Evolutionary conservation across 805 yeast genomes (phyloP), one percentile per base, ranked within the genome.

Genomic region (Ogataea paradorogensis): DNA sequence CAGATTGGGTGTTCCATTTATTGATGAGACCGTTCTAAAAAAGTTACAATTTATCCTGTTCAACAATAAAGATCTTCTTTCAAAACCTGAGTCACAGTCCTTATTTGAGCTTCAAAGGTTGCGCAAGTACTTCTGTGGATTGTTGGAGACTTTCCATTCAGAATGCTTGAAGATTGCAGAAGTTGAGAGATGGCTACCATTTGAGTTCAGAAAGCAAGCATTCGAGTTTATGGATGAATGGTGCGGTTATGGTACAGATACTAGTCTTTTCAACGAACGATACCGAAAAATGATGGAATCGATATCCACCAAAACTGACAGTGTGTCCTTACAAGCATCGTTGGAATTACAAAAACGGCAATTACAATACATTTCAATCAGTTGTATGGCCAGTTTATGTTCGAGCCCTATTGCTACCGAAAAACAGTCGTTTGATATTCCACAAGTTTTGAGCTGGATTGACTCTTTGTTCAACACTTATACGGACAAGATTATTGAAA

Each of bases 181-280:
- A 13, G 67, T 74, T 2, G 70, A 66, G 8, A 66, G 69, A 27
- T 81, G 90, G 78, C 67, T 90, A n/a, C 91, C 95, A 1, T 89
- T 90, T 59, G 88, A 82, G 48, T 91, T 89, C 2, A 69, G 96
- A 38, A 79, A 84, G 22, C 83, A 86, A 2, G 84, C 95, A 46
- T 90, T 88, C 65, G 77, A 80, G 32, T 83, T 77, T 53, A 66
- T 93, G 41, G 90, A 85, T 49, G 95, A 87, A 58, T 93, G 99
- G 99, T 89, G 96, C 59, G 95, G 95, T 0, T 79, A 78, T 61
- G 97, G 98, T 2, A 81, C 77, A 37, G 69, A 79, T 16, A 71
- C 77, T 7, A 56, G 69, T 1, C 55, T 80, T 2, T 76, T 88
- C 2, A 79, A 78, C 22, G 84, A 82, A 29, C 69, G 96, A 31